Evolutionary conservation across 2,329 filamentous ascomycete genomes (phyloP), one percentile per base, ranked within the genome.

Genomic region (Sporothrix pseudoabietina): DNA sequence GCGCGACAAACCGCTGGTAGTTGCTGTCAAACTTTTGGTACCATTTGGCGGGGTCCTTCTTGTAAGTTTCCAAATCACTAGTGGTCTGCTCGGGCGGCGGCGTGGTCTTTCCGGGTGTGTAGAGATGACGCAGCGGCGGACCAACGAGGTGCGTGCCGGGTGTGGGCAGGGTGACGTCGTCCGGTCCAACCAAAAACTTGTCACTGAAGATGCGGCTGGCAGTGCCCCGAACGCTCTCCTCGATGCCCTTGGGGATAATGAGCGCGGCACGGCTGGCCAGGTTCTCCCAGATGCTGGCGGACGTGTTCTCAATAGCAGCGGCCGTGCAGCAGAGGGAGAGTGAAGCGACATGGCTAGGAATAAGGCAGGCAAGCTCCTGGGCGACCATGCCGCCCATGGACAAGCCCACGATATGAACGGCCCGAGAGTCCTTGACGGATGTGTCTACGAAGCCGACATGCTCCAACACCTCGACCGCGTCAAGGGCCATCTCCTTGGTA

Each of bases 331-430:
- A 81, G 3, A 93, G 85, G 47, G 83, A 86, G 22, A 93, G 82
- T 19, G 86, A 88, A 32, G 83, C 82, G 71, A 92, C 79, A 65
- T 87, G 83, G 14, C 82, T 75, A 0, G 89, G 88, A 41, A 84
- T 81, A n/a, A 84, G 80, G 76, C 82, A 84, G 30, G 86, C 89
- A 4, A 97, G 79, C 82, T 97, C 94, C 81, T 97, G 94, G 2
- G 92, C 89, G 78, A 97, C 95, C 94, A 97, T 97, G 78, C 94
- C 94, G 76, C 94, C 94, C 87, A 97, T 92, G 74, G 91, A 93
- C 76, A 95, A 89, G 72, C 94, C 94, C 47, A 92, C 85, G 71
- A 97, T 80, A 82, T 97, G 90, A 80, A 84, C 85, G 77, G 84
- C 76, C 74, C 79, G 9, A 79, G 72, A 2, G 72, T 68, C 41